Evolutionary conservation across 1,139 yeast genomes (phyloP), one percentile per base, ranked within the genome.

Genomic region (Pneumocystis canis): DNA sequence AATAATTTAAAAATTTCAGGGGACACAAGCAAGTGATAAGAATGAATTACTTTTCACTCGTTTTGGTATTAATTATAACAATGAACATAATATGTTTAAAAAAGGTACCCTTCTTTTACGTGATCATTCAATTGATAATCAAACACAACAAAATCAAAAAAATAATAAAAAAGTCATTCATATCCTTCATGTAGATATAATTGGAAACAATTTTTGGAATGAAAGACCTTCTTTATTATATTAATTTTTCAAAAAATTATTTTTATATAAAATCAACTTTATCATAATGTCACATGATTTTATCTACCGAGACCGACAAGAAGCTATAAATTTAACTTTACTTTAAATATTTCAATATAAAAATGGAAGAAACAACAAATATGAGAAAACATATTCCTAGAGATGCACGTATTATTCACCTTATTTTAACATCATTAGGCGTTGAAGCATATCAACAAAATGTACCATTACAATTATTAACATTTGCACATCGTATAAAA

Each of bases 381-480:
- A 61, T 33, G 31, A 62, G 62, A 28, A 63, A 58, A 58, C 39
- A 39, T 33, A 35, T 62, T 57, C 98, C 98, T 0, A 77, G 97
- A 67, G 99, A 94, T 72, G 97, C 92, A 58, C 80, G 97, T 66
- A 80, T 94, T 67, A 77, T 92, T 64, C 97, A 92, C 72, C 78
- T 92, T 72, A 86, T 92, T 63, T 82, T 92, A 70, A 97, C 97
- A 18, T 87, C 97, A 0, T 95, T 92, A 76, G 92, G 95, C 0
- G 88, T 92, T 41, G 89, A 87, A 65, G 84, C 87, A 66, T 92
- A 90, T 73, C 96, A 92, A 72, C 97, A 90, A 71, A 94, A 89
- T 66, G 97, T 92, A 2, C 97, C 97, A 0, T 75, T 92, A 56
- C 97, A 90, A 73, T 78, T 92, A 67, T 88, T 92, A 95, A 97